phyloP scores from a whole-genome alignment of 192 early-diverging fungal genomes.

The Allomyces arbusculus region DNA sequence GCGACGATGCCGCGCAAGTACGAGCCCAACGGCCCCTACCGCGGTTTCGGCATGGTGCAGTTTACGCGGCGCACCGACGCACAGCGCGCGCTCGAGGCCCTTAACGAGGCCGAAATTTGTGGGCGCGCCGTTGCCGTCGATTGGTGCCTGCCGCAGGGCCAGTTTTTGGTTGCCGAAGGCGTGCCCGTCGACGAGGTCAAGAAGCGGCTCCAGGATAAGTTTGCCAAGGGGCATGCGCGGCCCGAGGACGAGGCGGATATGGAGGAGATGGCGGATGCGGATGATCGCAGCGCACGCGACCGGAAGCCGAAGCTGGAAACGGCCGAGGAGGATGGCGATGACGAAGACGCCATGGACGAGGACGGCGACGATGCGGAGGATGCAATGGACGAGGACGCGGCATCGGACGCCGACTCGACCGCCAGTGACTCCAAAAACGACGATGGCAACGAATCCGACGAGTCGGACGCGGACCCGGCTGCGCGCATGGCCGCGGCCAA shows the following conservation, averaged over 20 bases:
- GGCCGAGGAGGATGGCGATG: slow-evolving; percentile 15
- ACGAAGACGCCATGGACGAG: slow-evolving; percentile 12
- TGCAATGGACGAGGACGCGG: slow-evolving; percentile 7
- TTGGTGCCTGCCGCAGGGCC: slow-evolving; percentile 58
- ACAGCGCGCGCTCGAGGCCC: slow-evolving; percentile 38
- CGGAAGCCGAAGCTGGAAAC: slow-evolving; percentile 14
- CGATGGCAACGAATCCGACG: slow-evolving; percentile 10
- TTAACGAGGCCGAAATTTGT: slow-evolving; percentile 50
- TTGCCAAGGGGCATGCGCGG: slow-evolving; percentile 14
- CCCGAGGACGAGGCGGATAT: slow-evolving; percentile 16
- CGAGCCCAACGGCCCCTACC: slow-evolving; percentile 40
- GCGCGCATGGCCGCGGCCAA: slow-evolving; percentile 2
- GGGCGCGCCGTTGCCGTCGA: slow-evolving; percentile 64
- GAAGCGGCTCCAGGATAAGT: slow-evolving; percentile 14
- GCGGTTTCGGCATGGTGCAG: slow-evolving; percentile 84
- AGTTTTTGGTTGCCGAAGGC: slow-evolving; percentile 36
- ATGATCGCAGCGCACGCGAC: slow-evolving; percentile 16
- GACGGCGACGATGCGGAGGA: slow-evolving; percentile 10
- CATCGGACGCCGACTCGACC: slow-evolving; percentile 2
- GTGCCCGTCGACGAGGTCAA: slow-evolving; percentile 1
- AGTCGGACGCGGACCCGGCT: slow-evolving; percentile 8
- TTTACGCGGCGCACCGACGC: slow-evolving; percentile 51
- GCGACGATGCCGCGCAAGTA: slow-evolving; percentile 54
- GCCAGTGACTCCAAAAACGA: slow-evolving; percentile 2
- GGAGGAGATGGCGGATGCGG: slow-evolving; percentile 9